Conservation (phyloP, 805 yeast species). For the Blastobotrys robertii region DNA sequence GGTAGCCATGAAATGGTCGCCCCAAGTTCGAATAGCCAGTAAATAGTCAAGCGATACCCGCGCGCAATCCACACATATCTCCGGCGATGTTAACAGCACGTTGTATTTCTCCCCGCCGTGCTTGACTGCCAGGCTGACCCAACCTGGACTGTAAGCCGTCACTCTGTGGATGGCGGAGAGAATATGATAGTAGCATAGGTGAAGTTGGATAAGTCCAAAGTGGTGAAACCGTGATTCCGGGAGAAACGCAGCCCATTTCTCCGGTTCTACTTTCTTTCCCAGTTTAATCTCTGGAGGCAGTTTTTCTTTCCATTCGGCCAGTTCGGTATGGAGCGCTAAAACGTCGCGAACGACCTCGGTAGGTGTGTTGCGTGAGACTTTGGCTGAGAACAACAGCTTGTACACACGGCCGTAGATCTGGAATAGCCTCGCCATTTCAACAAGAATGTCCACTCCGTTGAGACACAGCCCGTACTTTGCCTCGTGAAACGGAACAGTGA, state of each 20-base stretch:
- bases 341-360: constrained; percentile 10
- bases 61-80: constrained; percentile 15
- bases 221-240: constrained; percentile 6
- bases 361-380: constrained; percentile 7
- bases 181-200: constrained; percentile 15
- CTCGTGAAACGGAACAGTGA: constrained; percentile 10
- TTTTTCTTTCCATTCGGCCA: constrained; percentile 15
- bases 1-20: constrained; percentile 7
- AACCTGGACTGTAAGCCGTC: constrained; percentile 18
- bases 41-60: constrained; percentile 13
- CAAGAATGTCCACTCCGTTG: constrained; percentile 1
- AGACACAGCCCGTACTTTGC: neutral
- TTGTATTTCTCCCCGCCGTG: constrained; percentile 7
- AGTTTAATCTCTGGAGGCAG: constrained; percentile 14
- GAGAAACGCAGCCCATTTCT: neutral
- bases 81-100: constrained; percentile 11
- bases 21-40: constrained; percentile 7
- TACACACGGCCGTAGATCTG: constrained; percentile 10
- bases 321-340: constrained; percentile 12
- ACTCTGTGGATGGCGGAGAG: constrained; percentile 14
- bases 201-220: constrained; percentile 10
- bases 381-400: constrained; percentile 11
- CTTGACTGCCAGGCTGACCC: constrained; percentile 9
- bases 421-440: constrained; percentile 5
- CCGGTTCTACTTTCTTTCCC: constrained; percentile 1